A percentile compares a stretch with the other conserved stretches of the same genome.
These are phyloP conservation scores for Skeletonema potamos DNA, from an alignment of 108 stramenopile species.

Conservation along the genomic window DNA sequence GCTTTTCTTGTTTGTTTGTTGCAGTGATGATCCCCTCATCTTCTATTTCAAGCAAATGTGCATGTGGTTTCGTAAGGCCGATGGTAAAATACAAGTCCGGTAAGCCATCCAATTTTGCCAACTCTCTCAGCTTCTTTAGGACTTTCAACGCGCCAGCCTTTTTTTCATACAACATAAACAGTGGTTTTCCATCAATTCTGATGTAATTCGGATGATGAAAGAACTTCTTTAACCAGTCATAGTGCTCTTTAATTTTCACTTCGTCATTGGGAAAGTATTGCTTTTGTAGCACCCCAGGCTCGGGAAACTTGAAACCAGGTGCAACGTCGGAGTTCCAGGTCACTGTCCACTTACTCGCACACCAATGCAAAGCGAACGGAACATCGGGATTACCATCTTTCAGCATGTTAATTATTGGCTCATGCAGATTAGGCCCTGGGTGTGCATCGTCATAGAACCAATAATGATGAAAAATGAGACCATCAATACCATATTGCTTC, in stretches of 20 bases:
- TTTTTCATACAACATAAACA: conserved; percentile 55
- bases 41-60: not conserved
- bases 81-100: conserved; percentile 45
- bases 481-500: conserved; percentile 58
- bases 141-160: not conserved
- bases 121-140: conserved; percentile 20
- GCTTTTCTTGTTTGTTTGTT: not conserved
- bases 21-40: not conserved
- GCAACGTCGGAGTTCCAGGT: conserved; percentile 48
- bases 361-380: conserved; percentile 65
- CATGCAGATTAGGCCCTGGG: conserved; percentile 50
- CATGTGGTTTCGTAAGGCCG: conserved; percentile 26
- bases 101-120: conserved; percentile 61
- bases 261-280: conserved; percentile 49
- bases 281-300: conserved; percentile 36
- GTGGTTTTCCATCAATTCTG: conserved; percentile 42
- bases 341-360: conserved; percentile 50
- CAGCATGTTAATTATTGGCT: conserved; percentile 57
- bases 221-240: conserved; percentile 60
- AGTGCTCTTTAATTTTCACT: conserved; percentile 48
- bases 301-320: not conserved
- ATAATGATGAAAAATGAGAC: conserved; percentile 70
- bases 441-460: conserved; percentile 62
- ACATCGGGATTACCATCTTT: conserved; percentile 64
- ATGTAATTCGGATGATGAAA: conserved; percentile 69